Evolutionary conservation across 2,329 filamentous ascomycete genomes (phyloP).

Genomic region (Ustulina deusta): DNA sequence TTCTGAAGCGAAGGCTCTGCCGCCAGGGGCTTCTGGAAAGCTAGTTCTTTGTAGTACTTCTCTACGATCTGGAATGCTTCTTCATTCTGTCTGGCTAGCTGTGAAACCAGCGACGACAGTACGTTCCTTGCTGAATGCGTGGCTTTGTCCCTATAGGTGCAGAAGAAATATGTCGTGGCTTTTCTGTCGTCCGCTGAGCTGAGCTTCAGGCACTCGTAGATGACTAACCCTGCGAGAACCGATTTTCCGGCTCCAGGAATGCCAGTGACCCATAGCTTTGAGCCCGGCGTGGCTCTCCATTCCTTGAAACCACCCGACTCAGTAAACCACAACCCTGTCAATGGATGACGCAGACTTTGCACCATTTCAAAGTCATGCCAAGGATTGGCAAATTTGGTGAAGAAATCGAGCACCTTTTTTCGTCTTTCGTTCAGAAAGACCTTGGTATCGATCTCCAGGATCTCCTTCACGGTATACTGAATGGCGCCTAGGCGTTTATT

Average conservation of each 20-base stretch:
- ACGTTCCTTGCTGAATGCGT: slow-evolving; percentile 22
- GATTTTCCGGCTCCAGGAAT: slow-evolving; percentile 37
- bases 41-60: slow-evolving; percentile 27
- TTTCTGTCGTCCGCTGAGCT: slow-evolving; percentile 6
- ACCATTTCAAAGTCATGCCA: slow-evolving; percentile 20
- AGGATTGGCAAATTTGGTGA: slow-evolving; percentile 9
- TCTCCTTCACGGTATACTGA: not conserved
- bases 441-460: slow-evolving; percentile 10
- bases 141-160: slow-evolving; percentile 26
- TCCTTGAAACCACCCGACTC: slow-evolving; percentile 18
- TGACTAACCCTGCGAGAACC: slow-evolving; percentile 21
- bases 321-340: slow-evolving; percentile 34
- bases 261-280: slow-evolving; percentile 33
- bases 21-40: not conserved
- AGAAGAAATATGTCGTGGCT: slow-evolving; percentile 35
- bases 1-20: slow-evolving; percentile 2
- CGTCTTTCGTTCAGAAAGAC: slow-evolving; percentile 38
- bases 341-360: slow-evolving; percentile 23
- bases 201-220: slow-evolving; percentile 23
- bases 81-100: slow-evolving; percentile 31
- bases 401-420: slow-evolving; percentile 4
- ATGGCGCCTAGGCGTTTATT: not conserved
- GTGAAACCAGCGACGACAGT: slow-evolving; percentile 24
- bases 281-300: slow-evolving; percentile 26
- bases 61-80: slow-evolving; percentile 29